Conservation (phyloP, 2,329 filamentous ascomycete genomes). For the Phyllosticta citribraziliensis region DNA sequence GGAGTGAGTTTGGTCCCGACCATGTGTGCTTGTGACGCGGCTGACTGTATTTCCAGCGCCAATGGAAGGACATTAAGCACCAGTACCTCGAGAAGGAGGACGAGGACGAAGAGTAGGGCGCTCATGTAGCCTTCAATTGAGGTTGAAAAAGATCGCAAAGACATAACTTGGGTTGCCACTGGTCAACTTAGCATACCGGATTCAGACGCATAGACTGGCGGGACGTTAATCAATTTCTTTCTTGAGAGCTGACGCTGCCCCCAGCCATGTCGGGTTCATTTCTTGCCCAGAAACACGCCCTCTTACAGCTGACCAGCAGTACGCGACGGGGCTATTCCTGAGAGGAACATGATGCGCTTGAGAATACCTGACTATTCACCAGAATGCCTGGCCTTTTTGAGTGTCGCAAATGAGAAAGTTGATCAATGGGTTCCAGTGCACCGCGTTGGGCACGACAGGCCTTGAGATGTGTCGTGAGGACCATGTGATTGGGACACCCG, state of each 20-base stretch:
- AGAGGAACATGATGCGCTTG: neutral
- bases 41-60: constrained; percentile 54
- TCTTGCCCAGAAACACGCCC: neutral
- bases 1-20: constrained; percentile 58
- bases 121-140: neutral
- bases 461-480: no score
- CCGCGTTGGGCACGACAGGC: no score
- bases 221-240: neutral
- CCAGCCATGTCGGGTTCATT: neutral
- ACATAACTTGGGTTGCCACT: neutral
- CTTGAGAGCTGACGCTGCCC: neutral
- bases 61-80: constrained; percentile 99
- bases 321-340: neutral
- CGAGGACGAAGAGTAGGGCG: constrained; percentile 47
- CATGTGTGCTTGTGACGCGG: neutral
- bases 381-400: no score
- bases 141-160: neutral
- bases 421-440: no score
- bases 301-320: neutral
- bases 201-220: neutral
- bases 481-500: no score
- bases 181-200: neutral
- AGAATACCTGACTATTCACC: neutral
- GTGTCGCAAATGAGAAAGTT: no score
- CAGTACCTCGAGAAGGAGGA: constrained; percentile 67